Percentiles rank a stretch among this genome's conserved stretches.
Evolutionary conservation across 2,329 filamentous ascomycete genomes (phyloP).

Genomic region (Penicillium sp.): DNA sequence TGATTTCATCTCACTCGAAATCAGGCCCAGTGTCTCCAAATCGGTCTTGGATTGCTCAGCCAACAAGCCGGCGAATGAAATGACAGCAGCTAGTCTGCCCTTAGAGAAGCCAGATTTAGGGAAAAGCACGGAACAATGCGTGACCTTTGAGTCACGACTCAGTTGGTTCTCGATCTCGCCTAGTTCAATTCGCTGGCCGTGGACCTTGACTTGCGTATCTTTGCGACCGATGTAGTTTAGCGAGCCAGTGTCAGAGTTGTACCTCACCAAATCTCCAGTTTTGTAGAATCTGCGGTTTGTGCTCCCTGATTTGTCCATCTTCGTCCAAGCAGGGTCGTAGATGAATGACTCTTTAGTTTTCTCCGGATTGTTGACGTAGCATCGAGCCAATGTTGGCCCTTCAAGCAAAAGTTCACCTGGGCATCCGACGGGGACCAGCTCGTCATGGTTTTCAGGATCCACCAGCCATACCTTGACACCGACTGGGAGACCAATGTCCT

Average conservation of each 20-base stretch:
- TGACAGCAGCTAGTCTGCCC: conserved; percentile 32
- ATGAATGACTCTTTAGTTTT: conserved; percentile 63
- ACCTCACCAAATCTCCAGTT: conserved; percentile 42
- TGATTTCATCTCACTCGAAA: conserved; percentile 21
- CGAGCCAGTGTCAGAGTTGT: conserved; percentile 37
- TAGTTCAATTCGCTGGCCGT: conserved; percentile 65
- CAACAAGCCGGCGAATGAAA: conserved; percentile 29
- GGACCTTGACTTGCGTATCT: conserved; percentile 68
- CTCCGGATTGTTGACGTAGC: conserved; percentile 59
- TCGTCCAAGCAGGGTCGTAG: conserved; percentile 55
- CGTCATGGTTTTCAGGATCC: conserved; percentile 39
- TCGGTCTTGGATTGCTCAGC: conserved; percentile 18
- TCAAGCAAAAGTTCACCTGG: conserved; percentile 41
- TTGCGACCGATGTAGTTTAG: conserved; percentile 57
- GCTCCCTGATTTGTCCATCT: conserved; percentile 31
- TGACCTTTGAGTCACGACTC: conserved; percentile 28
- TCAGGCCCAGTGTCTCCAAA: conserved; percentile 24
- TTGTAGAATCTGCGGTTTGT: conserved; percentile 39
- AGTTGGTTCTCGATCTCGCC: conserved; percentile 50
- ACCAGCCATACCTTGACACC: conserved; percentile 42
- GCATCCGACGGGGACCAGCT: conserved; percentile 43
- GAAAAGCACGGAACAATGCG: conserved; percentile 38
- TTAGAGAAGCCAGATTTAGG: conserved; percentile 37
- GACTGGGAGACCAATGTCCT: conserved; percentile 37
- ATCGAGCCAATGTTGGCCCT: conserved; percentile 60